Evolutionary conservation across 306 rosid genomes (phyloP).

Genomic region (Casuarina cunninghamiana): DNA sequence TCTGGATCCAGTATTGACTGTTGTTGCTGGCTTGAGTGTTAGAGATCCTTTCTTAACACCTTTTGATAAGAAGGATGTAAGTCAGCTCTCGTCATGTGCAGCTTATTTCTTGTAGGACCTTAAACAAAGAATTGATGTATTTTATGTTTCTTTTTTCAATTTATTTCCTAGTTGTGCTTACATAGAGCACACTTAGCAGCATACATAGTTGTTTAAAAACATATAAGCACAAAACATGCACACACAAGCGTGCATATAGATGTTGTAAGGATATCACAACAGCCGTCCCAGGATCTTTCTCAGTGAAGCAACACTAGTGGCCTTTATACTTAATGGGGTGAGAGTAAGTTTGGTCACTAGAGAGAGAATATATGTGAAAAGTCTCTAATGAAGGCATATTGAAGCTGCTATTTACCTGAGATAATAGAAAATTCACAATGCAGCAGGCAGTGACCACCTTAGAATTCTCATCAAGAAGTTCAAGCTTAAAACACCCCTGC

Average conservation of each 20-base stretch:
- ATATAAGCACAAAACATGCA: too few relatives aligned
- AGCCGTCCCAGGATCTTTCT: conserved; percentile 1
- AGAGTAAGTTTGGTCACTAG: not conserved
- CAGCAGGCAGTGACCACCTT: not conserved
- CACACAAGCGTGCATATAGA: not conserved
- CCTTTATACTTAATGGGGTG: not conserved
- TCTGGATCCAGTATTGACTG: conserved; percentile 86
- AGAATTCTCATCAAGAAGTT: not conserved
- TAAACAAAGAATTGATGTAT: not conserved
- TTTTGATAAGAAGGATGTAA: conserved; percentile 86
- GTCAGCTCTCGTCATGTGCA: conserved; percentile 27
- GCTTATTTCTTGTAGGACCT: conserved; percentile 7
- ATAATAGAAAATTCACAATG: not conserved
- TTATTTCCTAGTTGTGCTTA: not conserved
- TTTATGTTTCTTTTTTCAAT: not conserved
- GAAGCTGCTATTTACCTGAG: not conserved
- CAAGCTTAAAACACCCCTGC: not conserved
- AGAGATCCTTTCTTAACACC: conserved; percentile 94
- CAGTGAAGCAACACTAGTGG: not conserved
- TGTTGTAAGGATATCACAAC: not conserved
- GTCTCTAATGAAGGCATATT: not conserved
- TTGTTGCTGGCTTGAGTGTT: conserved; percentile 93
- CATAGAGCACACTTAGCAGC: not conserved
- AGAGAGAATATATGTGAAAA: not conserved
- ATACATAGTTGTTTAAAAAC: not conserved